Percentiles rank a stretch among this genome's conserved stretches.
These are phyloP conservation scores for Endothia cerciana DNA, from an alignment of 2,329 filamentous ascomycete species.

Conservation along the genomic window DNA sequence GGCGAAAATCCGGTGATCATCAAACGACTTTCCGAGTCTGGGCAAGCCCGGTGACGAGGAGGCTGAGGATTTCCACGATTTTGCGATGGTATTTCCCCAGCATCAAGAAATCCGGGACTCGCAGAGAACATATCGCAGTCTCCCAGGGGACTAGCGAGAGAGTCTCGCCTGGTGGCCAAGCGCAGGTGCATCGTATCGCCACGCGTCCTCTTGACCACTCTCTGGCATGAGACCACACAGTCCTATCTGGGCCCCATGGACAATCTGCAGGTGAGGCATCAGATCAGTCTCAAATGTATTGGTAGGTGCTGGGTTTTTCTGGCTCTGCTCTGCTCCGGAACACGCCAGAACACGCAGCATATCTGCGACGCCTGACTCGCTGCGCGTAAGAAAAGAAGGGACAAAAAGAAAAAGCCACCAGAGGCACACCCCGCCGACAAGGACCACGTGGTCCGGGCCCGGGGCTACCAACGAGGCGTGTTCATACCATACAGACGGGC, in stretches of 20 bases:
- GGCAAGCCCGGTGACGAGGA: not conserved
- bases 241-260: not conserved
- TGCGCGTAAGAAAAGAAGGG: not conserved
- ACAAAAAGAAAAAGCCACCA: not conserved
- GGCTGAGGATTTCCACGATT: not conserved
- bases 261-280: not conserved
- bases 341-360: not conserved
- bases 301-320: not conserved
- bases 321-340: not conserved
- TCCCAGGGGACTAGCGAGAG: not conserved
- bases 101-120: not conserved
- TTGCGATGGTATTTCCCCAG: not conserved
- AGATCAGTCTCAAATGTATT: not conserved
- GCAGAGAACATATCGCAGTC: not conserved
- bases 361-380: not conserved
- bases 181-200: not conserved
- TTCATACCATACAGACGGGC: not conserved
- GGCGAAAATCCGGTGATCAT: constrained; percentile 19
- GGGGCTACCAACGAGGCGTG: not conserved
- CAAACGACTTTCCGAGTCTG: constrained; percentile 17
- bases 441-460: not conserved
- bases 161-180: not conserved
- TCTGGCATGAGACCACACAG: not conserved
- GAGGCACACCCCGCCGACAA: not conserved
- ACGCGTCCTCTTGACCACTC: not conserved